phyloP scores from a whole-genome alignment of 2,329 filamentous ascomycete genomes.

The Mariannaea sp. region DNA sequence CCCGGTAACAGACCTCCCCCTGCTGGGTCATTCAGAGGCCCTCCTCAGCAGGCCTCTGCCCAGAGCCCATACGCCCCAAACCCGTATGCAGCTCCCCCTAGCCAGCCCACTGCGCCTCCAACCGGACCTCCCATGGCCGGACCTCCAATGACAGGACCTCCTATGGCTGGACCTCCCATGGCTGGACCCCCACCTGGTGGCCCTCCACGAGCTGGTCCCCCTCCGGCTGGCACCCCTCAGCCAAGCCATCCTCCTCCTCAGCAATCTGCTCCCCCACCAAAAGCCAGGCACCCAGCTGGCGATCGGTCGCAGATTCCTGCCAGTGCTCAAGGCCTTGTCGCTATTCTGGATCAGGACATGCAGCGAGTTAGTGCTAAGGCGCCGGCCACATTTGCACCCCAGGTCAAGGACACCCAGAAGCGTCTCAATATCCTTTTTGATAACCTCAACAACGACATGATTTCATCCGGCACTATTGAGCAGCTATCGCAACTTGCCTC shows the following conservation, averaged over 20 bases:
- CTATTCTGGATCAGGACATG: constrained; percentile 83
- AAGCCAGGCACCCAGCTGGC: constrained; percentile 74
- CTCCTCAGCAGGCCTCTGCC: constrained; percentile 52
- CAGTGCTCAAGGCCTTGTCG: constrained; percentile 75
- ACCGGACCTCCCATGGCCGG: constrained; percentile 47
- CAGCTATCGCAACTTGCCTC: constrained; percentile 67
- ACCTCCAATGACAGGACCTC: no score
- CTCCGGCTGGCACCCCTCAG: constrained; percentile 33
- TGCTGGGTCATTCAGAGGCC: constrained; percentile 49
- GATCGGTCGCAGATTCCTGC: constrained; percentile 89
- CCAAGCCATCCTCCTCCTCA: constrained; percentile 55
- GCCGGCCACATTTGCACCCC: constrained; percentile 81
- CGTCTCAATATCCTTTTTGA: constrained; percentile 93
- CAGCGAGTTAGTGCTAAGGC: constrained; percentile 85
- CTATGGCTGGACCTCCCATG: constrained; percentile 39
- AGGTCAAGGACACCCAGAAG: constrained; percentile 94
- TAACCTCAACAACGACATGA: constrained; percentile 90
- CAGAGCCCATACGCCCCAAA: constrained; percentile 66
- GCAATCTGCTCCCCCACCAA: constrained; percentile 54
- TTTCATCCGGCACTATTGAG: constrained; percentile 78
- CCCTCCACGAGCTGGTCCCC: constrained; percentile 34
- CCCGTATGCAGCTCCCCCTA: constrained; percentile 46
- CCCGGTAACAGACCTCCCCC: constrained; percentile 53
- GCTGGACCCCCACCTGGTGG: constrained; percentile 36
- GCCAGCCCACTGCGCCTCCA: constrained; percentile 48